Percentiles rank a stretch among this genome's conserved stretches.
phyloP scores from a whole-genome alignment of 2,329 filamentous ascomycete species.

The Nemania sp. region DNA sequence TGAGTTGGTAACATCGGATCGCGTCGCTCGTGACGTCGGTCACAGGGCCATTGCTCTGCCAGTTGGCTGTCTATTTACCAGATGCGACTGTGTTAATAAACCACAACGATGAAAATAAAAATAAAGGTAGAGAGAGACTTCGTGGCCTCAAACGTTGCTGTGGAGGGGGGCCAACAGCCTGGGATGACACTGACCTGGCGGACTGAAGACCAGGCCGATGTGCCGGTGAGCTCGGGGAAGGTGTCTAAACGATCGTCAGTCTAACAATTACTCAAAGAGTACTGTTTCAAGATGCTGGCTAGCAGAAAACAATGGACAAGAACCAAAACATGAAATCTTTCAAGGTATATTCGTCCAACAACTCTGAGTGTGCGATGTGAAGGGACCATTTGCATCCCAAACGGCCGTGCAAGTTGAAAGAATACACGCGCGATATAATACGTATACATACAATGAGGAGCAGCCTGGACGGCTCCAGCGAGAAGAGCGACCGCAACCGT shows the following conservation, averaged over 20 bases:
- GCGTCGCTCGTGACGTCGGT: conserved; percentile 44
- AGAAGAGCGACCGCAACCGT: conserved; percentile 28
- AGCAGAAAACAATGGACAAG: no score
- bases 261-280: no score
- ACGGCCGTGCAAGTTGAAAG: no score
- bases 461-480: conserved; percentile 29
- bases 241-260: conserved; percentile 34
- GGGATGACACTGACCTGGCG: conserved; percentile 30
- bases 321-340: no score
- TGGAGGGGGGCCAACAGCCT: no score
- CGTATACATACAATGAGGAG: conserved; percentile 36
- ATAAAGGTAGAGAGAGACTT: background rate
- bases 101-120: no score
- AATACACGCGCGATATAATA: no score
- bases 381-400: no score
- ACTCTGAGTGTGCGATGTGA: no score
- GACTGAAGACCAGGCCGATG: conserved; percentile 39
- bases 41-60: conserved; percentile 47
- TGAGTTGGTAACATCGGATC: conserved; percentile 48
- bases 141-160: no score
- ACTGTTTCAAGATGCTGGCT: no score
- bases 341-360: no score
- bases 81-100: background rate
- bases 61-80: conserved; percentile 44
- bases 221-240: conserved; percentile 38